A percentile compares a stretch with the other conserved stretches of the same genome.
Evolutionary conservation across 1,284 basidiomycete species (phyloP).

Genomic region (Leucoagaricus sp.): DNA sequence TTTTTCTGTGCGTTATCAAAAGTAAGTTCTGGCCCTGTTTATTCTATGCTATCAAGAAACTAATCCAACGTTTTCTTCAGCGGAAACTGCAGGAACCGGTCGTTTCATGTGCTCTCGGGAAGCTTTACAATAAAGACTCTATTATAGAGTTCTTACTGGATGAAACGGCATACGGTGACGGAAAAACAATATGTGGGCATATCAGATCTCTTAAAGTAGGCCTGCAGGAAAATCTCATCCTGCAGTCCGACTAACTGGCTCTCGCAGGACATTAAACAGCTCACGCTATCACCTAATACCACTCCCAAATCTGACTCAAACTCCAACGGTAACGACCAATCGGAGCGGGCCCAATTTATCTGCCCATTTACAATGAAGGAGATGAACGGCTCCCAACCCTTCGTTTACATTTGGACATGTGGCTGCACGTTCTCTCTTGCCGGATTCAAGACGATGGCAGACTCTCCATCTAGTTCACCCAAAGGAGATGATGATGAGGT

Average conservation of each 20-base stretch:
- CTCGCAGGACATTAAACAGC: conserved; percentile 76
- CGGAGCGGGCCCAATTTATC: conserved; percentile 68
- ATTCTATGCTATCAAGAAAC: neutral
- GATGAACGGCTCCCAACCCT: conserved; percentile 89
- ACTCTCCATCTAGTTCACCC: conserved; percentile 33
- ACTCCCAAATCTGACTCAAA: conserved; percentile 39
- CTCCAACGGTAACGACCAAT: conserved; percentile 34
- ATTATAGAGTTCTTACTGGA: conserved; percentile 87
- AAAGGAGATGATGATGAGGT: conserved; percentile 29
- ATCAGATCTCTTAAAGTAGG: conserved; percentile 85
- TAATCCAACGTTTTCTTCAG: conserved; percentile 39
- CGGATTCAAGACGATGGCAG: conserved; percentile 63
- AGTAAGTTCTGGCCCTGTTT: conserved; percentile 49
- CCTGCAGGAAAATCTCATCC: conserved; percentile 10
- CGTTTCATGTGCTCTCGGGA: conserved; percentile 87
- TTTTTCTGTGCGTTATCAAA: conserved; percentile 92
- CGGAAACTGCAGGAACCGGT: conserved; percentile 82
- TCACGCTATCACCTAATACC: conserved; percentile 79
- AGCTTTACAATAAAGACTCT: conserved; percentile 93
- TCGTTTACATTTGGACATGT: conserved; percentile 83
- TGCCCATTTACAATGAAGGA: conserved; percentile 91
- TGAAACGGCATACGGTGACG: conserved; percentile 76
- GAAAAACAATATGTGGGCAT: conserved; percentile 84
- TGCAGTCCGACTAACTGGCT: neutral
- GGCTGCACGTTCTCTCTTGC: conserved; percentile 88